These are phyloP conservation scores for Nematocida homosporus DNA, from an alignment of 371 early-diverging fungal species.

Conservation along the genomic window DNA sequence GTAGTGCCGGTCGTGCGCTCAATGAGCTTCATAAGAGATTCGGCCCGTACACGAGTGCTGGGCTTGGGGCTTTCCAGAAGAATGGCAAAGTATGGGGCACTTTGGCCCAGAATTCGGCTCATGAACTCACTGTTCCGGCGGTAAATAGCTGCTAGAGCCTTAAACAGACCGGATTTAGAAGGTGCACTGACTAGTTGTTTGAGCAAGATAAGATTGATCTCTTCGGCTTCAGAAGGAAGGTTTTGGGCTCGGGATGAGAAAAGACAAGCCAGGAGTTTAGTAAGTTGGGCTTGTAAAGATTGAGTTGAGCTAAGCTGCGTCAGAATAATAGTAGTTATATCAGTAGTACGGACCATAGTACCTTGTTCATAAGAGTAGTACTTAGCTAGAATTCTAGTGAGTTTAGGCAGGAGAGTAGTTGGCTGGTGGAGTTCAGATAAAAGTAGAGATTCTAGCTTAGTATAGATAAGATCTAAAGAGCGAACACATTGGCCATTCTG, in stretches of 20 bases:
- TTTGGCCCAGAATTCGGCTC: conserved; percentile 39
- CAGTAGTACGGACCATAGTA: neutral
- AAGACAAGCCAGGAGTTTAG: conserved; percentile 25
- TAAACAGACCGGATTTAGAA: conserved; percentile 20
- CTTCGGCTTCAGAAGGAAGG: conserved; percentile 49
- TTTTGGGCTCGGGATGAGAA: conserved; percentile 25
- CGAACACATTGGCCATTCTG: neutral
- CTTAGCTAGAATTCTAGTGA: conserved; percentile 4
- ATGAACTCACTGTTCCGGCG: conserved; percentile 8
- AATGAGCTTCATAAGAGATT: conserved; percentile 28
- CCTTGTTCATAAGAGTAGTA: conserved; percentile 18
- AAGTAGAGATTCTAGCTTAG: conserved; percentile 19
- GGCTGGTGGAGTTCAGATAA: neutral
- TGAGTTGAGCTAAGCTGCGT: neutral
- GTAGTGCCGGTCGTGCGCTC: conserved; percentile 8
- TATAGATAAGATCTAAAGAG: conserved; percentile 19
- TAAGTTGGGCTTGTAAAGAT: neutral
- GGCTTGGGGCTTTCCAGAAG: conserved; percentile 30
- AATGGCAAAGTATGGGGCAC: conserved; percentile 54
- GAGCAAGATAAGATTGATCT: conserved; percentile 22
- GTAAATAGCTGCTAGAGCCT: conserved; percentile 25
- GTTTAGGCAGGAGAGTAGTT: neutral
- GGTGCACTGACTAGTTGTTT: neutral
- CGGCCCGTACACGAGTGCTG: conserved; percentile 11
- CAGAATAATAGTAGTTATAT: neutral